These are phyloP conservation scores for Cucumis cinereus DNA, from an alignment of 306 rosid genomes.

Conservation along the genomic window DNA sequence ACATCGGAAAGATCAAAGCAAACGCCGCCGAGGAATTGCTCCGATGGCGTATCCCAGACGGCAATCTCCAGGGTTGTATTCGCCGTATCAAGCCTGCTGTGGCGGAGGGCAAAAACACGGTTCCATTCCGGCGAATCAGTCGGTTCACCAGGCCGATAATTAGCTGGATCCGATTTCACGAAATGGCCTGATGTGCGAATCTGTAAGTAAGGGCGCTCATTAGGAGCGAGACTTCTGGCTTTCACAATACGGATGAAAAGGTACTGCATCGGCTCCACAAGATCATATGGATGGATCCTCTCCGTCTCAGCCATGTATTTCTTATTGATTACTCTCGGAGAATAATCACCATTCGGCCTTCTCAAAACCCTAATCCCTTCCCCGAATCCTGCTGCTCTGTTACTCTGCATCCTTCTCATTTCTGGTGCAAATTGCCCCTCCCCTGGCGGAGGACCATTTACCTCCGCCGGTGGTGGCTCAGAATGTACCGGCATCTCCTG, in stretches of 20 bases:
- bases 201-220: slow-evolving; percentile 44
- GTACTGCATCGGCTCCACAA: slow-evolving; percentile 91
- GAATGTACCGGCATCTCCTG: slow-evolving; percentile 32
- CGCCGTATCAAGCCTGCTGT: slow-evolving; percentile 33
- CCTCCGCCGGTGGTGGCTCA: slow-evolving; percentile 27
- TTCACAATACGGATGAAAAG: slow-evolving; percentile 60
- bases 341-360: slow-evolving; percentile 49
- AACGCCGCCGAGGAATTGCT: slow-evolving; percentile 68
- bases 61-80: slow-evolving; percentile 53
- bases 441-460: slow-evolving; percentile 17
- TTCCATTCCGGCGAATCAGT: slow-evolving; percentile 76
- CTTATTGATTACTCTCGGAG: slow-evolving; percentile 46
- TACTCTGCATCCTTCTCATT: slow-evolving; percentile 55
- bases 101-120: slow-evolving; percentile 48
- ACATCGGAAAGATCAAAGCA: slow-evolving; percentile 39
- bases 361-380: slow-evolving; percentile 49
- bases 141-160: slow-evolving; percentile 44
- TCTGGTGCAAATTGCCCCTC: slow-evolving; percentile 37
- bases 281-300: slow-evolving; percentile 56
- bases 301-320: slow-evolving; percentile 25
- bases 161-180: slow-evolving; percentile 37
- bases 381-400: slow-evolving; percentile 18
- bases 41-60: slow-evolving; percentile 50
- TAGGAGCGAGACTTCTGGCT: slow-evolving; percentile 49
- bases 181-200: slow-evolving; percentile 34